Evolutionary conservation across 2,329 filamentous ascomycete genomes (phyloP), one percentile per base, ranked within the genome.

Genomic region (Pseudohalonectria lignicola): DNA sequence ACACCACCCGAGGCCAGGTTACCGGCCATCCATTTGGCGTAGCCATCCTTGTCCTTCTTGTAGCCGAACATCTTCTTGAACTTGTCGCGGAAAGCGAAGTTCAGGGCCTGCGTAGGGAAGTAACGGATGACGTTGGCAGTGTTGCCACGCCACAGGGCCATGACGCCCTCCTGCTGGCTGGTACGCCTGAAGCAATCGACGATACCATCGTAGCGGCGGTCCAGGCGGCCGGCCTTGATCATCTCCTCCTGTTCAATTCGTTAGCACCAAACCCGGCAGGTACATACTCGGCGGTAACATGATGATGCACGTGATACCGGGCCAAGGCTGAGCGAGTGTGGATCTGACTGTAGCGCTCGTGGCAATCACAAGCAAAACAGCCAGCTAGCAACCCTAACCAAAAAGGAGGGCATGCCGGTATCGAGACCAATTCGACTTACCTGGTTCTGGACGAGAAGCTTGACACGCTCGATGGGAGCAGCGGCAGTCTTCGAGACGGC

Each of bases 81-180:
- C 82, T 93, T 95, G 72, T 98, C 92, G 71, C 92, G 92, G 92
- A 98, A 98, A 67, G 92, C 92, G 65, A 98, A 98, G 88, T 98
- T 98, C 68, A 98, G 78, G 60, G 92, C 92, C 81, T 98, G 92
- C 68, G 92, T 98, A 57, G 92, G 92, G 86, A 98, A 98, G 79
- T 98, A 98, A 84, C 92, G 92, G 79, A 98, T 94, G 71, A 98
- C 92, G 83, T 98, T 98, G 86, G 92, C 92, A 66, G 92, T 98
- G 86, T 98, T 98, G 73, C 92, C 92, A 81, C 92, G 82, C 92
- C 92, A 98, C 60, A 98, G 79, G 51, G 90, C 81, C 68, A 92
- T 81, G 58, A 92, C 71, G 85, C 92, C 92, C 79, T 98, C 92
- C 51, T 84, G 75, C 60, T 80, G 79, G 50, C 76, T 77, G 63